A percentile compares a stretch with the other conserved stretches of the same genome.
Evolutionary conservation across 495 filamentous ascomycete species (phyloP).

Genomic region (Penicillium fimorum): DNA sequence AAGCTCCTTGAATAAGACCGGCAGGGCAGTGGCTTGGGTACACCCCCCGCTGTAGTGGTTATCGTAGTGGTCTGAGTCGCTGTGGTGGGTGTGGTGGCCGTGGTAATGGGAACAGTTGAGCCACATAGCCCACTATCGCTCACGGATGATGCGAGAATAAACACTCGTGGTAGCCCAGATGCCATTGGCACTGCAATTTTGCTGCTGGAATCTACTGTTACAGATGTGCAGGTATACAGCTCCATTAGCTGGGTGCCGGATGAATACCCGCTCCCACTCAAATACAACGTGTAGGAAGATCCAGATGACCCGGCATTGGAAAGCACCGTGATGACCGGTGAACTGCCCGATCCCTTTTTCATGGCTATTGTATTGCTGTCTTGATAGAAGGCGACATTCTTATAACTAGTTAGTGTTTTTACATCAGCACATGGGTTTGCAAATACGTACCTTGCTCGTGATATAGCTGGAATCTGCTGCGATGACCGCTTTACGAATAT

Average conservation of each 20-base stretch:
- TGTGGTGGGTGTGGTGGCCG: background rate
- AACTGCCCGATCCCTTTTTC: constrained; percentile 55
- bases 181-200: constrained; percentile 28
- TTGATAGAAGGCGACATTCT: constrained; percentile 48
- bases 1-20: constrained; percentile 54
- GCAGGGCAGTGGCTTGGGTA: constrained; percentile 40
- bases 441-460: constrained; percentile 36
- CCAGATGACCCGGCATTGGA: constrained; percentile 54
- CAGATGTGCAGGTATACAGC: constrained; percentile 25
- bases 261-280: constrained; percentile 35
- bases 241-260: constrained; percentile 27
- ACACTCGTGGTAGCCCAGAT: constrained; percentile 27
- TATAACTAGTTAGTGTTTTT: background rate
- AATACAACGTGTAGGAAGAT: constrained; percentile 40
- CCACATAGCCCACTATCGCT: constrained; percentile 18
- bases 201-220: constrained; percentile 30
- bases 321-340: constrained; percentile 54
- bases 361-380: constrained; percentile 56
- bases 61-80: constrained; percentile 1
- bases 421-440: background rate
- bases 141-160: constrained; percentile 21
- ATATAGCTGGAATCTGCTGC: constrained; percentile 46
- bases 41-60: constrained; percentile 23
- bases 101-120: constrained; percentile 1
- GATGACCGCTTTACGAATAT: constrained; percentile 57